These are phyloP conservation scores for Dorcoceras hygrometricum DNA, from an alignment of 257 asterid genomes.

Conservation along the genomic window DNA sequence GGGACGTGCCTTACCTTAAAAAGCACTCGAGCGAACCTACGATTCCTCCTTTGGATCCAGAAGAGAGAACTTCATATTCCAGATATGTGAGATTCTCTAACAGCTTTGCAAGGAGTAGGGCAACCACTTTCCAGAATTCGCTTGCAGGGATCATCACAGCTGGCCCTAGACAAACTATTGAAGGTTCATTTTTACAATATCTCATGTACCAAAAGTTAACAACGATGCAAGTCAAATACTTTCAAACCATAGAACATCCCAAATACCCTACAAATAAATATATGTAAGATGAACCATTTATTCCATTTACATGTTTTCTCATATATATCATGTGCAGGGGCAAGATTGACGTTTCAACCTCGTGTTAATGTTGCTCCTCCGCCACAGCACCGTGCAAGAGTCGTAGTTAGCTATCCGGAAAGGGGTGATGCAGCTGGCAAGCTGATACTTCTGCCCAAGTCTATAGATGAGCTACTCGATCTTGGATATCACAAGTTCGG, in stretches of 20 bases:
- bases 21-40: constrained; percentile 61
- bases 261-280: too few species aligned
- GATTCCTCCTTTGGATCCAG: constrained; percentile 25
- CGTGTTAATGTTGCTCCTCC: constrained; percentile 19
- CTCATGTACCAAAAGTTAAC: not conserved
- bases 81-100: constrained; percentile 16
- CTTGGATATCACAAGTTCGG: constrained; percentile 59
- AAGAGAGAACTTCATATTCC: constrained; percentile 4
- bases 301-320: not conserved
- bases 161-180: constrained; percentile 31
- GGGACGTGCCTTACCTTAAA: constrained; percentile 39
- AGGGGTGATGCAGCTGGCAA: constrained; percentile 36
- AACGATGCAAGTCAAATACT: not conserved
- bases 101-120: constrained; percentile 25
- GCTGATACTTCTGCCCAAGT: constrained; percentile 51
- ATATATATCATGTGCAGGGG: constrained; percentile 32
- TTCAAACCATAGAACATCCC: not conserved
- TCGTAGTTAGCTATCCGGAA: constrained; percentile 45
- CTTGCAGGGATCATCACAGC: constrained; percentile 71
- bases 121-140: constrained; percentile 45
- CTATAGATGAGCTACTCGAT: constrained; percentile 53
- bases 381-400: constrained; percentile 36
- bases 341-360: constrained; percentile 23
- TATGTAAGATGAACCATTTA: not conserved
- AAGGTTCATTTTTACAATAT: constrained; percentile 19